Evolutionary conservation across 352 stramenopile species (phyloP), one percentile per base, ranked within the genome.

Genomic region (Phytophthora colocasiae): DNA sequence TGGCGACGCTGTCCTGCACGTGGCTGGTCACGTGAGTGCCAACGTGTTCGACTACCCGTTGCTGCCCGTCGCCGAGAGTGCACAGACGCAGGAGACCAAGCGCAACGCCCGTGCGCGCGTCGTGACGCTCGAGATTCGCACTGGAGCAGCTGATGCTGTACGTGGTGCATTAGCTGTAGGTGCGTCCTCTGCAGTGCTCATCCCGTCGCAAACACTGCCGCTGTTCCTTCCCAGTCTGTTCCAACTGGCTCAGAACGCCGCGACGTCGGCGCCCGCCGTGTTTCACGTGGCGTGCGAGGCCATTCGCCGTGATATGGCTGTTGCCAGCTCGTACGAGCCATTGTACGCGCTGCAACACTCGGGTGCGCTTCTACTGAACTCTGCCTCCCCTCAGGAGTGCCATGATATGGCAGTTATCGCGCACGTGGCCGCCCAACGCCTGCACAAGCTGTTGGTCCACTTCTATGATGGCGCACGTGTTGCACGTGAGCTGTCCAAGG

Each of bases 381-480:
- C 85, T 43, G 71, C 75, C 12, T 89, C 53, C 10, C 68, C 84
- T 9, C 84, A 93, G 60, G 87, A 95, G 59, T 87, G 80, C 52
- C 87, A 96, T 64, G 87, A 96, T 59, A 55, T 96, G 5, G 83
- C 85, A 0, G 75, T 96, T 8, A 81, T 93, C 17, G 84, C 85
- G 3, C 84, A 96, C 58, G 75, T 96, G 46, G 83, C 81, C 6
- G 83, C 84, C 19, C 55, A 77, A 56, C 77, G 80, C 0, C 75
- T 90, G 26, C 68, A 74, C 48, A 89, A 89, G 63, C 73, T 91
- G 24, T 58, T 91, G 27, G 74, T 96, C 24, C 82, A 93, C 73
- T 94, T 96, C 53, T 96, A 92, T 63, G 87, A 96, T 50, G 84
- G 84, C 24, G 67, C 81, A 29, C 85, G 84, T 54, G 78, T 93